Evolutionary conservation across 108 stramenopile genomes (phyloP).

Genomic region (Cyclostephanos invisitatus): DNA sequence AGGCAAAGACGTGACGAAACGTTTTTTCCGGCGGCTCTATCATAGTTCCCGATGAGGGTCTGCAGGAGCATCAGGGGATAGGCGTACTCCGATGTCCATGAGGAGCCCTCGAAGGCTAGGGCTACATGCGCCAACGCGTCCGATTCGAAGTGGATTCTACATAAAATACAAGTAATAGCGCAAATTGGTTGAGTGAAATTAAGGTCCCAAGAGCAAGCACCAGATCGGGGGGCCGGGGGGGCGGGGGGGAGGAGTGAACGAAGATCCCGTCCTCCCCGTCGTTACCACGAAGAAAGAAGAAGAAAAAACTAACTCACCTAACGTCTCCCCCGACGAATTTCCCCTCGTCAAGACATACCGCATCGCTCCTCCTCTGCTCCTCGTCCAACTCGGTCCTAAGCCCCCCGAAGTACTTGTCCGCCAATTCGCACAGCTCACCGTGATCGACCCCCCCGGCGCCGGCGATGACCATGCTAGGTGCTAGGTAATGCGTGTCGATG

Average conservation of each 20-base stretch:
- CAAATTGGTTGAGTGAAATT: constrained; percentile 6
- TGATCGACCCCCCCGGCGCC: constrained; percentile 98
- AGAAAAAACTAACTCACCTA: constrained; percentile 51
- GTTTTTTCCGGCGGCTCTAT: constrained; percentile 92
- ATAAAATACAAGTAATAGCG: not conserved
- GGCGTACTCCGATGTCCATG: constrained; percentile 97
- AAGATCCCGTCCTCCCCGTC: too few relatives aligned
- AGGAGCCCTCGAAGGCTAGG: constrained; percentile 94
- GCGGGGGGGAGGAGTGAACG: too few relatives aligned
- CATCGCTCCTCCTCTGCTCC: constrained; percentile 63
- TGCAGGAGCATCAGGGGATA: constrained; percentile 99
- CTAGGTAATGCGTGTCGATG: constrained; percentile 97
- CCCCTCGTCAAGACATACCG: constrained; percentile 89
- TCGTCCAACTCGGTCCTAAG: constrained; percentile 65
- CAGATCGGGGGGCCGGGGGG: too few relatives aligned
- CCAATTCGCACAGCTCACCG: constrained; percentile 83
- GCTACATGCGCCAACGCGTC: constrained; percentile 95
- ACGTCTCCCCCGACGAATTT: constrained; percentile 96
- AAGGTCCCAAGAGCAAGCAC: too few relatives aligned
- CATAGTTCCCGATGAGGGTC: constrained; percentile 94
- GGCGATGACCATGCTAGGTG: constrained; percentile 97
- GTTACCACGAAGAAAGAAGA: not conserved
- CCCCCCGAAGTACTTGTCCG: constrained; percentile 89
- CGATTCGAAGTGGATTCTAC: constrained; percentile 82
- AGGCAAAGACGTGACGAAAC: constrained; percentile 88